Percentiles rank a stretch among this genome's conserved stretches.
Evolutionary conservation across 371 early-diverging fungal genomes (phyloP).

Genomic region (Saksenaea vasiformis): DNA sequence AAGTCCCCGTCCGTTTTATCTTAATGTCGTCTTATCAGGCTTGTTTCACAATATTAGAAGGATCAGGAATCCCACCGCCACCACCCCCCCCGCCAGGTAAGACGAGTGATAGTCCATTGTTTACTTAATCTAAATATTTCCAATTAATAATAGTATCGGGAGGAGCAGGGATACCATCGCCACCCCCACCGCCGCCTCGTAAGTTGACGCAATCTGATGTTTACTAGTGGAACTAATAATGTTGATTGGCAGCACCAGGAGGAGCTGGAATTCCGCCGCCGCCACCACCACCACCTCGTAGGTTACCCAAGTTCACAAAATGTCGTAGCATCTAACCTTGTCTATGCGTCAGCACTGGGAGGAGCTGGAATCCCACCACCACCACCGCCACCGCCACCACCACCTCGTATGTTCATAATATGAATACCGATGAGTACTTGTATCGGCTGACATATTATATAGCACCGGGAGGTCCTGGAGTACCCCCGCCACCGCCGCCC

Average conservation of each 20-base stretch:
- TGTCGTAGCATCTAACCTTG: neutral
- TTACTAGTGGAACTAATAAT: neutral
- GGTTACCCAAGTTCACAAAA: neutral
- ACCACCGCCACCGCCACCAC: constrained; percentile 18
- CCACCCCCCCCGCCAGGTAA: constrained; percentile 16
- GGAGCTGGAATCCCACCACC: constrained; percentile 10
- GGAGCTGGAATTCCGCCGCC: constrained; percentile 6
- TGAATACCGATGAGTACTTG: no score
- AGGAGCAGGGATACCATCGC: neutral
- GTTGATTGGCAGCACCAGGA: no score
- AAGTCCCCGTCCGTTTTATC: neutral
- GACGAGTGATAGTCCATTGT: neutral
- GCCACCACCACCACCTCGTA: no score
- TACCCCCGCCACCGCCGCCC: constrained; percentile 16
- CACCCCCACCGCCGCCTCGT: neutral
- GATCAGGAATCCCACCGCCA: constrained; percentile 7
- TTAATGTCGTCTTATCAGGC: neutral
- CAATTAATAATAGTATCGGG: neutral
- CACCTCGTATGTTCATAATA: constrained; percentile 5
- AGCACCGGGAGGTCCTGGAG: constrained; percentile 14
- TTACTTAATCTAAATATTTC: neutral
- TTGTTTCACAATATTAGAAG: neutral
- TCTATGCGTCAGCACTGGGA: neutral
- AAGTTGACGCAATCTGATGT: neutral
- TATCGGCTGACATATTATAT: neutral